Evolutionary conservation across 345 rosid species (phyloP), one percentile per base, ranked within the genome.

Genomic region (Stellera chamaejasme): DNA sequence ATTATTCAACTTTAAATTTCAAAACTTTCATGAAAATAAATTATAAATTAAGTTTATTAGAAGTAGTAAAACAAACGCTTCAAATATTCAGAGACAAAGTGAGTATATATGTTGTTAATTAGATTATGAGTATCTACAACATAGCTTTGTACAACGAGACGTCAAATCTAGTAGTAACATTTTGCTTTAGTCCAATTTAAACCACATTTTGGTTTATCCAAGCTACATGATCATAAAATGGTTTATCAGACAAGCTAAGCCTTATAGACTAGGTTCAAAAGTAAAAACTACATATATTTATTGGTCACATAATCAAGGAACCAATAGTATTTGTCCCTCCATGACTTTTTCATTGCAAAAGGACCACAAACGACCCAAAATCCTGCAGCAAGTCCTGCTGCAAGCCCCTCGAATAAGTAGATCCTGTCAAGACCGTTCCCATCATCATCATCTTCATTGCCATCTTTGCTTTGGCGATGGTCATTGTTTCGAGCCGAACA

Each of bases 121-220:
- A n/a, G n/a, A n/a, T n/a, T n/a, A n/a, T 19, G 23, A 19, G 23
- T 19, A 1, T 19, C 23, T n/a, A n/a, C 23, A 19, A 1, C 23
- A 19, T 19, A 19, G 23, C 23, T 19, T 81, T 13, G 80, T 83
- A 2, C 81, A 83, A n/a, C 66, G 82, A 54, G 90, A 83, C 65
- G 80, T 78, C 41, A 81, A 83, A 58, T 66, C 84, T 28, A 81
- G 80, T 19, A 19, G 23, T 25, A 84, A 84, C 28, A 84, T 77
- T 48, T 54, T 81, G 26, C 77, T 81, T 19, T 82, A 84, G 65
- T 66, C 54, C 15, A 69, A 79, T 5, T 65, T 83, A 10, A 43
- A 52, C 11, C 82, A 84, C 5, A 83, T 69, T 84, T 81, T 55
- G 90, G 87, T 43, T 64, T n/a, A n/a, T 79, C 85, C 7, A 84